Evolutionary conservation across 202 grass and related monocot genomes (phyloP), one percentile per base, ranked within the genome.

Genomic region (Musa balbisiana): DNA sequence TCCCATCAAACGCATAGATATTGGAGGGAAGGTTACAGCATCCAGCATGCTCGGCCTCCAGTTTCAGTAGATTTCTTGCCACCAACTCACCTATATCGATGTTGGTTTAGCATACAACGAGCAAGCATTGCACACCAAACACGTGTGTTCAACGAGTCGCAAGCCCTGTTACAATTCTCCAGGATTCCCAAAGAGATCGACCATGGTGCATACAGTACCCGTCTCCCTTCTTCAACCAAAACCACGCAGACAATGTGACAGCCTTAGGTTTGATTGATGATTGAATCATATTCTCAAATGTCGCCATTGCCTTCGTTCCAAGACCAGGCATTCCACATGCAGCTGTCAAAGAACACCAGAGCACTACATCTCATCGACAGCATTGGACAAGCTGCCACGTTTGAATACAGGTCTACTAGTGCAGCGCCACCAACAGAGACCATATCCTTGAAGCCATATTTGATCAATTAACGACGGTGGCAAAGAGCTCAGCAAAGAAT

Each of bases 241-340:
- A 79, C 84, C 88, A 91, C 73, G 88, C 91, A 60, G 84, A 87
- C 62, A 95, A 81, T 10, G 86, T 87, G 29, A 83, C 69, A 19
- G 56, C 75, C 22, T 76, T 91, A 77, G 91, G 88, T 71, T 62
- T 81, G 68, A 91, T 62, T 69, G 76, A 79, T 64, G 83, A 87
- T 58, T 74, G 43, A 27, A 83, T 82, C 91, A 91, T 95, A 23
- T 25, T 72, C 59, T 82, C 70, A 67, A 85, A 95, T 72, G 87
- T 84, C 0, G 60, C 52, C 54, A 89, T 26, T 64, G 88, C 88
- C 78, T 84, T 50, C 54, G 79, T 52, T 33, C 85, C 85, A 79
- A 88, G 81, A 71, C 91, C 91, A 86, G 91, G 87, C 23, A 84
- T 50, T 77, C 91, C 91, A 82, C 88, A 91, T 74, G 85, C 83